Base-by-base conservation (phyloP, 2,329 filamentous ascomycete species). In the Hypoxylon sp. region DNA sequence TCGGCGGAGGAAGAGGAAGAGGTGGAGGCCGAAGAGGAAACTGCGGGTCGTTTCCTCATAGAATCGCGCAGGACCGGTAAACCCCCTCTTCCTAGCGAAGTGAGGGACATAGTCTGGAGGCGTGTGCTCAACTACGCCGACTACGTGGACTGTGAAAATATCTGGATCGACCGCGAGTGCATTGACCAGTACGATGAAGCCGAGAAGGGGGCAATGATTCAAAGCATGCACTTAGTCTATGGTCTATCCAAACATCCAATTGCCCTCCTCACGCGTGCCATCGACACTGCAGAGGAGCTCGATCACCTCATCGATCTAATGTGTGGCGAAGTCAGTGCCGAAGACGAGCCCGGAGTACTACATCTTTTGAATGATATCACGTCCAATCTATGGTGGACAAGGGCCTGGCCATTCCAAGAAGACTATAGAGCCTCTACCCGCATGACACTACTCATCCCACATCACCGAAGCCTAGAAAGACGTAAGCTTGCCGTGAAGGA, bases 211-310 rank as follows among this genome's bases (percentile, higher is more conserved):
- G 64, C 65, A 8, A 74, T 73, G 30, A 74, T 76, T 34, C 74
- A 76, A 52, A 75, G 71, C 48, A 76, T 76, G 74, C 74, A 76
- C 59, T 50, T 75, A 32, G 74, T 76, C 53, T 76, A 76, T 59
- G 70, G 64, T 48, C 67, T 74, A 51, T 74, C 73, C 61, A 51
- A 58, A 52, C 61, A 50, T 30, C 73, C 74, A 23, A 61, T 76
- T 23, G 74, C 74, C 48, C 73, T 76, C 37, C 72, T 76, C 29
- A 74, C 73, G 43, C 69, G 68, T 43, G 37, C 60, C 12, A 70
- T 76, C 30, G 60, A 70, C 23, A 72, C 73, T 5, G 54, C 43
- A 2, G 63, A 70, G 32, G 71, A 75, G 62, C 70, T 76, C 32
- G 70, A 73, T 39, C 60, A 74, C 7, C 67, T 76, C 19, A 55